Percentiles rank a stretch among this genome's conserved stretches.
Evolutionary conservation across 345 rosid species (phyloP).

Genomic region (Populus deltoides): DNA sequence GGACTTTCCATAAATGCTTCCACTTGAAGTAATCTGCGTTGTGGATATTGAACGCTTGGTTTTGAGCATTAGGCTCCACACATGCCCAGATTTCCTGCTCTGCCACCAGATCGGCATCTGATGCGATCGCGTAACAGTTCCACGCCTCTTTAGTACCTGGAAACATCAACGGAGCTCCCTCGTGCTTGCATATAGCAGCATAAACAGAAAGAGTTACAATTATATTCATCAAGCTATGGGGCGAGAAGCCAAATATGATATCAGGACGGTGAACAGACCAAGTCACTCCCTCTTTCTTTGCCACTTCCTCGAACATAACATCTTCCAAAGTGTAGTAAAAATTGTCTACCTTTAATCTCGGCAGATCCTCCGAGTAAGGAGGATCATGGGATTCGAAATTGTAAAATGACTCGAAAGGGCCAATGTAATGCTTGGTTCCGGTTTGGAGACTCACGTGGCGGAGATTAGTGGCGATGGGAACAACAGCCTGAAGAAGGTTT

Average conservation of each 20-base stretch:
- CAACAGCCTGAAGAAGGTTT: conserved; percentile 28
- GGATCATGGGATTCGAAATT: conserved; percentile 40
- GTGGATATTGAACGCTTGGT: conserved; percentile 67
- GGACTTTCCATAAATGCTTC: conserved; percentile 73
- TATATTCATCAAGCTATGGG: conserved; percentile 60
- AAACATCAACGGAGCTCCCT: conserved; percentile 49
- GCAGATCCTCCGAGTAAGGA: conserved; percentile 71
- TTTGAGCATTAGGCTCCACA: conserved; percentile 53
- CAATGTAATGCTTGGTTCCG: conserved; percentile 45
- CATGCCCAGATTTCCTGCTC: conserved; percentile 87
- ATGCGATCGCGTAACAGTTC: conserved; percentile 44
- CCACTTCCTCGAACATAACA: conserved; percentile 50
- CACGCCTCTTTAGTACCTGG: conserved; percentile 61
- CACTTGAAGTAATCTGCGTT: conserved; percentile 79
- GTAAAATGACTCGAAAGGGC: conserved; percentile 36
- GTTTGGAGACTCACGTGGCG: conserved; percentile 15
- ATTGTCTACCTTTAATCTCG: conserved; percentile 49
- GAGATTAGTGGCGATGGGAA: conserved; percentile 32
- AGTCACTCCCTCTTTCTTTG: conserved; percentile 47
- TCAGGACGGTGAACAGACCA: conserved; percentile 70
- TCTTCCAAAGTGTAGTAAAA: conserved; percentile 66
- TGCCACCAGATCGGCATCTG: conserved; percentile 68
- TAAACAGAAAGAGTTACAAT: conserved; percentile 56
- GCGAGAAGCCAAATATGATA: conserved; percentile 66
- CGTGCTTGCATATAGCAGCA: conserved; percentile 72